Base-by-base conservation (phyloP, 441 rosid species). In the Theobroma grandiflorum region DNA sequence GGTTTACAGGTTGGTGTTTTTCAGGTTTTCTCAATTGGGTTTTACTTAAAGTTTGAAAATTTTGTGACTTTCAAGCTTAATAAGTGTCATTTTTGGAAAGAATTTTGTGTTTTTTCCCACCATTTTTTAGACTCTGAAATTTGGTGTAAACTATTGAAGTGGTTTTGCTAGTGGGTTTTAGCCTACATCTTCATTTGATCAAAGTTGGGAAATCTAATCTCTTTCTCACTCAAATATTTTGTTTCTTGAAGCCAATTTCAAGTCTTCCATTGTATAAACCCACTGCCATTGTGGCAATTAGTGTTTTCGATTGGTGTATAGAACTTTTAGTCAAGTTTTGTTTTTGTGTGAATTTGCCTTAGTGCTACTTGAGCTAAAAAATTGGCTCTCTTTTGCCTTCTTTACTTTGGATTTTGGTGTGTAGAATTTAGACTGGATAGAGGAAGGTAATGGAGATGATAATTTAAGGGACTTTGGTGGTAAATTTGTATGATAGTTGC, bases 1-100 rank as follows among this genome's bases (percentile, higher is more conserved):
- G 98, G 98, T 58, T 87, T 96, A 79, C 98, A 93, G 89, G 99
- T 96, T 67, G 35, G 74, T 26, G 31, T 26, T 42, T 76, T 7
- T 77, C 31, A 42, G 11, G 20, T n/a, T 26, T 40, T 77, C 8
- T n/a, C 38, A 4, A 12, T 45, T 68, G 55, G 5, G n/a, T 45
- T 12, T 68, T 22, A 11, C 37, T 68, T 45, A 43, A 5, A n/a
- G 42, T 42, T 42, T 42, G 3, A 4, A 58, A 22, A 26, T 2
- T 49, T 49, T 3, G 6, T 49, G 31, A 49, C 53, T 49, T 6
- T 49, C 4, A 2, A 47, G 3, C 50, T 45, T 12, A 47, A 47
- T 14, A 50, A 14, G 4, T 26, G n/a, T 50, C 55, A 14, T 14
- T 50, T 15, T 16, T 53, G 16, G 20, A 53, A 16, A 42, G 50